A percentile compares a stretch with the other conserved stretches of the same genome.
Evolutionary conservation across 2,329 filamentous ascomycete species (phyloP).

Genomic region (Helicocarpus griseus): DNA sequence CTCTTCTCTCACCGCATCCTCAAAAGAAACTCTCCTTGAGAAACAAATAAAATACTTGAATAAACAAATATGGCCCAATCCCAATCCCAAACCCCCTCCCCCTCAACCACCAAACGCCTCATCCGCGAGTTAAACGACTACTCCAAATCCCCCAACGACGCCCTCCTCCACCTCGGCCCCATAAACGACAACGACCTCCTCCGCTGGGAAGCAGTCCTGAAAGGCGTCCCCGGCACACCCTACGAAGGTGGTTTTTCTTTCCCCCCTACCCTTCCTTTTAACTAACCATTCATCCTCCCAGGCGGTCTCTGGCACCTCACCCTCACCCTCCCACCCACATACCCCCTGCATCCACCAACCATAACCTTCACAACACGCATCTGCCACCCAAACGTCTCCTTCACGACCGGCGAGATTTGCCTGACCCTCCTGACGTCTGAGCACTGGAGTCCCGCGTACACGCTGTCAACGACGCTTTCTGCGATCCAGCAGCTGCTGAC

Average conservation of each 20-base stretch:
- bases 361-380: slow-evolving; percentile 76
- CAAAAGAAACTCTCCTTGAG: too few relatives aligned
- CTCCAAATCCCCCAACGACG: slow-evolving; percentile 46
- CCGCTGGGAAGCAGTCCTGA: slow-evolving; percentile 52
- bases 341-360: slow-evolving; percentile 67
- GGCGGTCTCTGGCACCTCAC: slow-evolving; percentile 73
- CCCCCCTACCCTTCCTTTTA: background rate
- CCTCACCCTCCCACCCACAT: slow-evolving; percentile 65
- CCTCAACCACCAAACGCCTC: slow-evolving; percentile 47
- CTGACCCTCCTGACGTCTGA: slow-evolving; percentile 66
- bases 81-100: slow-evolving; percentile 12
- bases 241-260: slow-evolving; percentile 45
- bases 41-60: background rate
- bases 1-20: too few relatives aligned
- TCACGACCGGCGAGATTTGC: slow-evolving; percentile 79
- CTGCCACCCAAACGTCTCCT: slow-evolving; percentile 72
- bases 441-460: slow-evolving; percentile 81
- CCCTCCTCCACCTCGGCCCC: slow-evolving; percentile 48
- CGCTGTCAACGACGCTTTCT: slow-evolving; percentile 45
- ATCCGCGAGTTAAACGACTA: slow-evolving; percentile 53
- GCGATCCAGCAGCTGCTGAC: slow-evolving; percentile 39
- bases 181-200: slow-evolving; percentile 48
- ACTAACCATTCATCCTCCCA: slow-evolving; percentile 17
- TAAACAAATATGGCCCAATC: slow-evolving; percentile 2
- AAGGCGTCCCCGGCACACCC: slow-evolving; percentile 48